Evolutionary conservation across 2,329 filamentous ascomycete genomes (phyloP).

Genomic region (Colletotrichum sp.): DNA sequence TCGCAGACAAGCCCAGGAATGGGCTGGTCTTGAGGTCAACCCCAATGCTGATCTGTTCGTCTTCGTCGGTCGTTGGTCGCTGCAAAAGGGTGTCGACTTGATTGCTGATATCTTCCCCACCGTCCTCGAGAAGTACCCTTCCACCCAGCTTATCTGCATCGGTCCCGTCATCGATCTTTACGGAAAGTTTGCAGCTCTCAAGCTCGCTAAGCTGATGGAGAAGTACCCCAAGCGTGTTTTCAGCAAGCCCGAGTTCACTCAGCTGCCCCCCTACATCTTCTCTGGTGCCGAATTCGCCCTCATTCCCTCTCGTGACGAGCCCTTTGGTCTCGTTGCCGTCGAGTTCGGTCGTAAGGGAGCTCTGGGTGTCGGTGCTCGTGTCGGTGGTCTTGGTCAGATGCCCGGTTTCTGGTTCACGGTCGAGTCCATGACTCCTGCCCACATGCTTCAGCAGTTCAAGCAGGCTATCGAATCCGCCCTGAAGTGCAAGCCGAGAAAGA

Average conservation of each 20-base stretch:
- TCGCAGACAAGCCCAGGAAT: slow-evolving; percentile 68
- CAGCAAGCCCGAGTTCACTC: slow-evolving; percentile 72
- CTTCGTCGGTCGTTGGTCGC: slow-evolving; percentile 72
- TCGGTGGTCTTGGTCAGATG: slow-evolving; percentile 73
- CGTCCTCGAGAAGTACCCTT: slow-evolving; percentile 63
- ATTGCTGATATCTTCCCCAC: slow-evolving; percentile 72
- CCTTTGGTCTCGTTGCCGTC: slow-evolving; percentile 71
- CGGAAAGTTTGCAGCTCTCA: slow-evolving; percentile 70
- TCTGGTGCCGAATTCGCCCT: slow-evolving; percentile 71
- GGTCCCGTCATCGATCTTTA: slow-evolving; percentile 72
- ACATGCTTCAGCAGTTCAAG: slow-evolving; percentile 70
- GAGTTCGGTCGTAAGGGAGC: slow-evolving; percentile 74
- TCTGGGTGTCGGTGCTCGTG: slow-evolving; percentile 68
- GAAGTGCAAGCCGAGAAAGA: slow-evolving; percentile 57
- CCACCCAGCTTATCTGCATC: slow-evolving; percentile 66
- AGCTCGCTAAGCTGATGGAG: slow-evolving; percentile 68
- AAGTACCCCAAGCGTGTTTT: slow-evolving; percentile 69
- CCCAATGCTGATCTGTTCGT: slow-evolving; percentile 69
- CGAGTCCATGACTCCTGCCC: slow-evolving; percentile 66
- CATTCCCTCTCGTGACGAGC: slow-evolving; percentile 72
- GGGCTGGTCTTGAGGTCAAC: slow-evolving; percentile 67
- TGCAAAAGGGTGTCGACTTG: slow-evolving; percentile 72
- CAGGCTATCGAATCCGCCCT: slow-evolving; percentile 66
- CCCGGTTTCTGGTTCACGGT: slow-evolving; percentile 76
- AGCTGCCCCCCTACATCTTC: slow-evolving; percentile 70